A percentile compares a stretch with the other conserved stretches of the same genome.
phyloP scores from a whole-genome alignment of 2,329 filamentous ascomycete genomes.

The Microdochium bolleyi region DNA sequence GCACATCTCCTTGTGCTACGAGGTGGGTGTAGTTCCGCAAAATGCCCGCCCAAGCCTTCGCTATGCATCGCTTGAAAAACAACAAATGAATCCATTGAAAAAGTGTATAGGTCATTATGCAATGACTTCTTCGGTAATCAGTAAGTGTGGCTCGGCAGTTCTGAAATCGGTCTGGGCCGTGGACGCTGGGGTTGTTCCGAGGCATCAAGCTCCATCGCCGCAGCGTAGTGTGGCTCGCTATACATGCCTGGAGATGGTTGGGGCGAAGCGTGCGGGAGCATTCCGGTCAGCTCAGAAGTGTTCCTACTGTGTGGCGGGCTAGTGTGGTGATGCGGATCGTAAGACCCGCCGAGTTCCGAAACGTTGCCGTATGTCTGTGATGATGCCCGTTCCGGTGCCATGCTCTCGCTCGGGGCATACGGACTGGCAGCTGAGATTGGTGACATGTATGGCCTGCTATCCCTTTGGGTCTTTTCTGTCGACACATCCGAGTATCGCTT shows the following conservation, averaged over 20 bases:
- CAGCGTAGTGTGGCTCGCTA: not conserved
- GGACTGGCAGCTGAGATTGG: not conserved
- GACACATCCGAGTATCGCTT: not conserved
- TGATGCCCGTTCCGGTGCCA: not conserved
- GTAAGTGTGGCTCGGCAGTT: not conserved
- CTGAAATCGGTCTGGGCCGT: not conserved
- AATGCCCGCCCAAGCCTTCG: no score
- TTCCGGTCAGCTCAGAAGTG: slow-evolving; percentile 6
- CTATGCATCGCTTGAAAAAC: no score
- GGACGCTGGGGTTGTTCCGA: not conserved
- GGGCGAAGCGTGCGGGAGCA: not conserved
- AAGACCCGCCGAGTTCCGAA: not conserved
- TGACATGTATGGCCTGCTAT: not conserved
- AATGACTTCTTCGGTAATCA: not conserved
- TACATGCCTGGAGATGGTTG: not conserved
- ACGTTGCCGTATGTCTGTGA: not conserved
- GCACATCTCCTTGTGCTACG: no score
- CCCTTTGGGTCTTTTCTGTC: not conserved
- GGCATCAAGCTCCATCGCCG: not conserved
- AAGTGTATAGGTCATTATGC: no score
- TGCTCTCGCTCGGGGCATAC: not conserved
- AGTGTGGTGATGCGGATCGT: not conserved
- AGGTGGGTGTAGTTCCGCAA: no score
- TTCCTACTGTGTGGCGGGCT: slow-evolving; percentile 7
- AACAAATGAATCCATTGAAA: no score